Base-by-base conservation (phyloP, 495 filamentous ascomycete species). In the Podospora appendiculata region DNA sequence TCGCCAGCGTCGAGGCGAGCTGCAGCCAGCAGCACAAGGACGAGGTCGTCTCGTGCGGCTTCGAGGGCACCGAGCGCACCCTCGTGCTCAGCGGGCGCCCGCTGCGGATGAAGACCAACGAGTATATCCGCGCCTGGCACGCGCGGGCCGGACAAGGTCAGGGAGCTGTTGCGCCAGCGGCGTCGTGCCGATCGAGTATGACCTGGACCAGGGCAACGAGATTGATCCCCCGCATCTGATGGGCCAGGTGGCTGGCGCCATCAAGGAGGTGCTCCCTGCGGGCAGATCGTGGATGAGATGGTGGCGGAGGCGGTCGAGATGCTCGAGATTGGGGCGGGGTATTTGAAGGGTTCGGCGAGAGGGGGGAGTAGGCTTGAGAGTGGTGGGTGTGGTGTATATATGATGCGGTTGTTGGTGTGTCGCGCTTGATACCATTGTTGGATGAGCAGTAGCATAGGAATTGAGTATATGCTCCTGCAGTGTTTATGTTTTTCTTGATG, bases 231-330 rank as follows among this genome's bases (percentile, higher is more conserved):
- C 90, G 32, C 90, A 89, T 67, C 57, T 96, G 57, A 96, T 96
- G 90, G 90, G 90, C n/a, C 88, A 94, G 73, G 90, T 96, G 13
- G 86, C 89, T 0, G 92, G 85, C 2, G 73, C 80, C 9, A 82
- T 96, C 25, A 65, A 70, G 39, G 79, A 84, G 45, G 78, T 96
- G 40, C 79, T 88, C 70, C 90, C 92, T 1, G 92, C 1, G 79
- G 73, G 42, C 74, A 79, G 58, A 94, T 97, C 69, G 82, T 96
- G 16, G 79, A 79, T 50, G 86, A 91, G 61, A 94, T 96, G 85
- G 86, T 95, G n/a, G 64, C 68, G 36, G 84, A 91, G 69, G 88
- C 90, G 3, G 80, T 88, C 16, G 75, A 77, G 8, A 77, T 86
- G 70, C 63, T 96, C 50, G 82, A 72, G 67, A 50, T 70, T n/a